phyloP scores from a whole-genome alignment of 2,329 filamentous ascomycete species.

The Rhynchosporium agropyri region DNA sequence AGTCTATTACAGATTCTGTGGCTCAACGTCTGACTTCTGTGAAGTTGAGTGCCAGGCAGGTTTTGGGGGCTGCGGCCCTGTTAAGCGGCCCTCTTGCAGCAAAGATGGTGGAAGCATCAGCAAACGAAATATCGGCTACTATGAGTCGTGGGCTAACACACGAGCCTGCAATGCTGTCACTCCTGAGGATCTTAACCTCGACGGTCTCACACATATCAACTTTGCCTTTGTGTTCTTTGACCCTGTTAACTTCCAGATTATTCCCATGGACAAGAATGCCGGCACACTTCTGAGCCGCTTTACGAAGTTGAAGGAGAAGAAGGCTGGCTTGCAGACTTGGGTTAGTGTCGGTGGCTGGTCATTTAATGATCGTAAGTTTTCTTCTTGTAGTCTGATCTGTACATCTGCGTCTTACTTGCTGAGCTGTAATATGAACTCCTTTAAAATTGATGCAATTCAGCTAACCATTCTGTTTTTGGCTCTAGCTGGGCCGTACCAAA shows the following conservation, averaged over 20 bases:
- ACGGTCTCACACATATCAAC: constrained; percentile 34
- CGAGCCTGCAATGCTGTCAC: constrained; percentile 6
- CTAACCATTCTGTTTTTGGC: too few species aligned
- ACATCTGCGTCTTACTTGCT: too few species aligned
- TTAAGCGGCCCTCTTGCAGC: constrained; percentile 18
- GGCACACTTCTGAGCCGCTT: constrained; percentile 14
- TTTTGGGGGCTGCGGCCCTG: background rate
- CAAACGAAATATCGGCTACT: constrained; percentile 13
- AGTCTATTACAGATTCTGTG: background rate
- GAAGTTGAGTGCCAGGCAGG: background rate
- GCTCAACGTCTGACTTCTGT: background rate
- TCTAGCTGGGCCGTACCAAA: background rate
- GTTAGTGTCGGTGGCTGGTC: constrained; percentile 23
- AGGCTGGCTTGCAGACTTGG: constrained; percentile 17
- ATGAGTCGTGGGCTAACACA: constrained; percentile 15
- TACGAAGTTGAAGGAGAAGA: constrained; percentile 23
- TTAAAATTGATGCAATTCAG: too few species aligned
- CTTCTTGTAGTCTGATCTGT: too few species aligned
- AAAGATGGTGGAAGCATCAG: background rate
- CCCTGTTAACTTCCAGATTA: constrained; percentile 39
- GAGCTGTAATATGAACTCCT: too few species aligned
- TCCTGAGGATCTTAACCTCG: constrained; percentile 1
- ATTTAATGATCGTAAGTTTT: constrained; percentile 3
- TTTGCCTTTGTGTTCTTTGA: constrained; percentile 49
- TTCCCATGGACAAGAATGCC: constrained; percentile 35